phyloP scores from a whole-genome alignment of 768 basidiomycete species.

The Austroboletus eburneus region DNA sequence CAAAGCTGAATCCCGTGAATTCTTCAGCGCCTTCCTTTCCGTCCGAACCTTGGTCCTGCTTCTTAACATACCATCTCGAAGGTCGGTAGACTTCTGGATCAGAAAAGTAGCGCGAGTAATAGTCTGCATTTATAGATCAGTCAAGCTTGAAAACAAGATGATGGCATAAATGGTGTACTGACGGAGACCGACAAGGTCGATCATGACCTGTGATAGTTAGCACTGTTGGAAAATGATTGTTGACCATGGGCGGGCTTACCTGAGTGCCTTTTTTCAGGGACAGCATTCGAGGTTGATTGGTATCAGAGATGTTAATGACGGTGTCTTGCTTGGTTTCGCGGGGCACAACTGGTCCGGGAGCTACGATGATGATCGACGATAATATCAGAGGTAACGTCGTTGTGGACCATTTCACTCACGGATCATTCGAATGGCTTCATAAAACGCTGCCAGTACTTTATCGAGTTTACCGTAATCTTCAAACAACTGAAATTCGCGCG shows the following conservation, averaged over 20 bases:
- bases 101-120: slow-evolving; percentile 31
- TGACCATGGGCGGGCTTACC: slow-evolving; percentile 2
- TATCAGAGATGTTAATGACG: slow-evolving; percentile 14
- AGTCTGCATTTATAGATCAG: slow-evolving; percentile 20
- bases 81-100: slow-evolving; percentile 36
- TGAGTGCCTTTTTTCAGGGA: slow-evolving; percentile 18
- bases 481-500: slow-evolving; percentile 7
- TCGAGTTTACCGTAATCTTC: slow-evolving; percentile 28
- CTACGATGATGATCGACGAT: slow-evolving; percentile 6
- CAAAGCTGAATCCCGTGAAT: slow-evolving; percentile 17
- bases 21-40: slow-evolving; percentile 4
- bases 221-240: too few species aligned
- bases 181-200: slow-evolving; percentile 30
- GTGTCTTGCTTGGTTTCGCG: slow-evolving; percentile 27
- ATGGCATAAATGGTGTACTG: slow-evolving; percentile 1
- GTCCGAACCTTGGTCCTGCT: not conserved
- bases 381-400: not conserved
- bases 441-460: slow-evolving; percentile 24
- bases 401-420: slow-evolving; percentile 15
- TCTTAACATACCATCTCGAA: slow-evolving; percentile 34
- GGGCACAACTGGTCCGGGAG: slow-evolving; percentile 25
- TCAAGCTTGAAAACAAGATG: not conserved
- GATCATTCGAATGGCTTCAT: slow-evolving; percentile 28
- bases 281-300: slow-evolving; percentile 8
- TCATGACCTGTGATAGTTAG: slow-evolving; percentile 9